Evolutionary conservation across 495 filamentous ascomycete species (phyloP), one percentile per base, ranked within the genome.

Genomic region (Gamarada debralockiae): DNA sequence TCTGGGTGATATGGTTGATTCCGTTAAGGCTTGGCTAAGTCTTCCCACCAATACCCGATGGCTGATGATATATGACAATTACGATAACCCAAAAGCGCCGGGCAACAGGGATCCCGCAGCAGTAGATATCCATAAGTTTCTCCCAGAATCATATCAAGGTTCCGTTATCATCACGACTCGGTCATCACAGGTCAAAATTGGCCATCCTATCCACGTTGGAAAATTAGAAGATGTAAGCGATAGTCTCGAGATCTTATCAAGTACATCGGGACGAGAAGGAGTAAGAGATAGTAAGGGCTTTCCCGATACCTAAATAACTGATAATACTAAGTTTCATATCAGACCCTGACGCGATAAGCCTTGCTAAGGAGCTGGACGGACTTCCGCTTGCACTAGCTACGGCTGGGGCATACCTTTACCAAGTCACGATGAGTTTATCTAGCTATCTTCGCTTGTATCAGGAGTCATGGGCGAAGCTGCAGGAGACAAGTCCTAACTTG

Each of bases 61-160:
- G 67, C 63, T 78, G 37, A 59, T 59, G 6, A 70, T 70, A 41
- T 50, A 74, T 39, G 73, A 78, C 47, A 79, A 75, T 50, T 68
- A 65, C 29, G 73, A 78, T 33, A 60, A 44, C 36, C 70, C 34
- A 34, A 71, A 65, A 34, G n/a, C 60, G 13, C 24, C 59, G 15
- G 54, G 61, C 13, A 57, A 45, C 14, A 36, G 39, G 5, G 50
- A 62, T 41, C 44, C 48, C 13, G 24, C 25, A 15, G 53, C 53
- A 13, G 46, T 65, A 33, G 59, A 75, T 49, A 67, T 75, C 44
- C 44, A 51, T 15, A 52, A 43, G 20, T 73, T 66, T 52, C 54
- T 74, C 20, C 63, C 70, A 5, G 51, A 66, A 5, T 37, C 53
- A 12, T 37, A 65, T 42, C 69, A 71, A 43, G 72, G 68, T 4